Base-by-base conservation (phyloP, 805 yeast species). In the Limtongia smithiae region DNA sequence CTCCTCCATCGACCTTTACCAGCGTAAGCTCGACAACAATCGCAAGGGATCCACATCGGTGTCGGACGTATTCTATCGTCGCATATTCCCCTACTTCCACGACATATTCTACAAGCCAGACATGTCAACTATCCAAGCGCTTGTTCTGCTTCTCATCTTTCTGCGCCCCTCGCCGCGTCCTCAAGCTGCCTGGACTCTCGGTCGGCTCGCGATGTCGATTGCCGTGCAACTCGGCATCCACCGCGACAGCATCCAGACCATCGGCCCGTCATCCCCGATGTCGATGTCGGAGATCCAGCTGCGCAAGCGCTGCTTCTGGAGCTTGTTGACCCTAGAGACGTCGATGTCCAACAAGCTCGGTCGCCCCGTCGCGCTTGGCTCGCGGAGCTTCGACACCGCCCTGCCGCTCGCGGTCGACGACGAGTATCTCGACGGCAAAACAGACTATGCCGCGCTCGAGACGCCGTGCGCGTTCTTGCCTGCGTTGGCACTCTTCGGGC, bases 161-260 rank as follows among this genome's bases (percentile, higher is more conserved):
- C 40, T 53, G 20, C 41, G 57, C 3, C 54, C 51, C 8, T 45
- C 51, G 1, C 55, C 57, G n/a, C 41, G 50, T 4, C 54, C 57
- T 15, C 49, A 42, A 14, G 25, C 48, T 9, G 37, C 49, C 11
- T 53, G 57, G 57, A 46, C 45, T 4, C 36, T 53, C 12, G 51
- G 49, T 5, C 25, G 55, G 6, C 5, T 50, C 25, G 51, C 51
- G 15, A 50, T 43, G 46, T 30, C 57, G n/a, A 11, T 50, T n/a
- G 54, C 55, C 11, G 34, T 53, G 18, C 54, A 49, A 25, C 44
- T 53, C 12, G 55, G 55, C 31, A 38, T 53, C 37, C 54, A 53
- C 24, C 47, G 57, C 18, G 43, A 44, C 5, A 44, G 46, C 21
- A 8, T 34, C 4, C 52, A 46, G 34, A 12, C 44, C 4, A 27